These are phyloP conservation scores for Curvularia hawaiiensis DNA, from an alignment of 2,329 filamentous ascomycete genomes.

Conservation along the genomic window DNA sequence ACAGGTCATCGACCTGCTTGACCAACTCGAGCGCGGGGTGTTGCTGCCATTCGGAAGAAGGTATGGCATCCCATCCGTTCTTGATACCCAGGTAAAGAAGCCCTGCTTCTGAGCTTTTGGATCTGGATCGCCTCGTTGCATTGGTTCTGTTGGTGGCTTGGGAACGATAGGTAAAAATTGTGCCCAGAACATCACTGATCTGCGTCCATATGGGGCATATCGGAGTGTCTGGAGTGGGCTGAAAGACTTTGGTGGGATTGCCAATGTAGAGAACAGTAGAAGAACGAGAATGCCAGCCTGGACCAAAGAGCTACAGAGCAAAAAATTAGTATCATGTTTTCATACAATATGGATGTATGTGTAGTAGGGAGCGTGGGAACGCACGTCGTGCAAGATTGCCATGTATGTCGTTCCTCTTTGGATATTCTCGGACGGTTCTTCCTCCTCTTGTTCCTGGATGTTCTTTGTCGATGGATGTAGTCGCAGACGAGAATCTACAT, in stretches of 20 bases:
- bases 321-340: background rate
- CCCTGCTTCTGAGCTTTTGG: background rate
- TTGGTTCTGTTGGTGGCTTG: background rate
- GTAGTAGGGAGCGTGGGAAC: background rate
- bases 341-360: too few relatives aligned
- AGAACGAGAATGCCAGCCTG: constrained; percentile 35
- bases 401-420: constrained; percentile 32
- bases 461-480: constrained; percentile 24
- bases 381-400: constrained; percentile 37
- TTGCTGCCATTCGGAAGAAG: background rate
- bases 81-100: background rate
- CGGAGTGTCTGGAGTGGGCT: constrained; percentile 1
- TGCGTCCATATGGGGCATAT: background rate
- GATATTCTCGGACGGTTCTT: constrained; percentile 19
- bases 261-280: constrained; percentile 40
- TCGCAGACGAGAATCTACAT: constrained; percentile 15
- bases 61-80: background rate
- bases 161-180: background rate
- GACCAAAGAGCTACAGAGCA: constrained; percentile 34
- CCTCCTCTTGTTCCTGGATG: constrained; percentile 9
- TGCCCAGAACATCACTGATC: background rate
- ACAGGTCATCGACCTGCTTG: background rate
- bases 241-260: background rate
- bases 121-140: background rate
- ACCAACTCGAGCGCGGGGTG: background rate